Evolutionary conservation across 1,284 basidiomycete genomes (phyloP).

Genomic region (Malassezia psittaci): DNA sequence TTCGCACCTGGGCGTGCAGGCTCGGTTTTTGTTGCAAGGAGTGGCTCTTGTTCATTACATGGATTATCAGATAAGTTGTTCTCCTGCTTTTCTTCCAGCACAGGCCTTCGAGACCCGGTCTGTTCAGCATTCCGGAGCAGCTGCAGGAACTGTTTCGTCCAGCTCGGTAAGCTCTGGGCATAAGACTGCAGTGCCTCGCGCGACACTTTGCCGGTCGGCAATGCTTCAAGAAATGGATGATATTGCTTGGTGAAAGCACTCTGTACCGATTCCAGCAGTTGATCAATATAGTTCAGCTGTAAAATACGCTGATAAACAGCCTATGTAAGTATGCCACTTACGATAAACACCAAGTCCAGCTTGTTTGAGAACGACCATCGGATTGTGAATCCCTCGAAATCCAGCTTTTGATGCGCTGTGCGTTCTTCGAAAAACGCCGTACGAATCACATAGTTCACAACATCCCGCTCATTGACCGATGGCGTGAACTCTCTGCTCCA

Average conservation of each 20-base stretch:
- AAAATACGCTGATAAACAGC: constrained; percentile 94
- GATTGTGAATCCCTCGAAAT: constrained; percentile 39
- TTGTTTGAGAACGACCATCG: constrained; percentile 42
- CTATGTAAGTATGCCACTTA: constrained; percentile 8
- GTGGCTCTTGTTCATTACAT: too few relatives aligned
- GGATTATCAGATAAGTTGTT: neutral
- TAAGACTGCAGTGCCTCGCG: constrained; percentile 52
- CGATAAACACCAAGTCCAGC: constrained; percentile 40
- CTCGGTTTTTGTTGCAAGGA: neutral
- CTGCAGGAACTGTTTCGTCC: constrained; percentile 72
- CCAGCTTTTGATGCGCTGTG: constrained; percentile 30
- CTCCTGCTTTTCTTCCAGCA: neutral
- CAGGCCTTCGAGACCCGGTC: neutral
- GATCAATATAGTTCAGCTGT: constrained; percentile 84
- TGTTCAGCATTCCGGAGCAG: constrained; percentile 53
- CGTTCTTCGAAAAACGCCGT: constrained; percentile 42
- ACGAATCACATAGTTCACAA: constrained; percentile 37
- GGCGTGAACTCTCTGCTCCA: constrained; percentile 41
- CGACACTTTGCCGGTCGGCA: constrained; percentile 8
- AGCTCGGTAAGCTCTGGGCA: constrained; percentile 61
- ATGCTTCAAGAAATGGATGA: constrained; percentile 24
- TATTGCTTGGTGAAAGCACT: constrained; percentile 35
- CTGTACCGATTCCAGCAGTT: constrained; percentile 52
- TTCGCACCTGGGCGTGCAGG: constrained; percentile 50
- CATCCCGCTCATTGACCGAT: constrained; percentile 15